These are phyloP conservation scores for Orbilia oligospora DNA, from an alignment of 2,329 filamentous ascomycete species.

Conservation along the genomic window DNA sequence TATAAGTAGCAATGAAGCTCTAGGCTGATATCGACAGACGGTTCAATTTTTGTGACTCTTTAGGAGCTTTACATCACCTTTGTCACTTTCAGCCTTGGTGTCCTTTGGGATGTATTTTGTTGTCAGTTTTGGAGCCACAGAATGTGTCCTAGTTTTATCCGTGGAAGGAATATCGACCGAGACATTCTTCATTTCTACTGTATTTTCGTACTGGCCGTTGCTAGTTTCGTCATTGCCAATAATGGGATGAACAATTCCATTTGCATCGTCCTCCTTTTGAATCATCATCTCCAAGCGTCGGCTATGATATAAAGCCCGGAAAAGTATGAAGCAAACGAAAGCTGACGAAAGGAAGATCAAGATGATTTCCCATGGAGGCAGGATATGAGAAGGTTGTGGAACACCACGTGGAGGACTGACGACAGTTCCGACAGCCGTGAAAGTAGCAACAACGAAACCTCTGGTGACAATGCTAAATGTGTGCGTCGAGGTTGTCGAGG, in stretches of 20 bases:
- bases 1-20: no score
- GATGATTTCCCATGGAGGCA: slow-evolving; percentile 19
- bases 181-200: background rate
- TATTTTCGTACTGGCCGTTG: no score
- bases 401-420: slow-evolving; percentile 34
- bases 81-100: background rate
- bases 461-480: slow-evolving; percentile 39
- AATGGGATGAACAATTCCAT: background rate
- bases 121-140: background rate
- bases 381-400: background rate
- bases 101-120: slow-evolving; percentile 12
- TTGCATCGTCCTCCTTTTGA: background rate
- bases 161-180: background rate
- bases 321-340: slow-evolving; percentile 3
- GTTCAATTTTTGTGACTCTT: background rate
- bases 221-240: background rate
- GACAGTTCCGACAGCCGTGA: slow-evolving; percentile 24
- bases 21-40: background rate
- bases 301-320: background rate
- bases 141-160: background rate
- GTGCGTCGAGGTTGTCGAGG: slow-evolving; percentile 18
- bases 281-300: slow-evolving; percentile 15
- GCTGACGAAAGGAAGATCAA: slow-evolving; percentile 2
- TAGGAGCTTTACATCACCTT: background rate
- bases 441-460: slow-evolving; percentile 43